Percentiles rank a stretch among this genome's conserved stretches.
Evolutionary conservation across 2,329 filamentous ascomycete genomes (phyloP).

Genomic region (Taxawa tesnikishii): DNA sequence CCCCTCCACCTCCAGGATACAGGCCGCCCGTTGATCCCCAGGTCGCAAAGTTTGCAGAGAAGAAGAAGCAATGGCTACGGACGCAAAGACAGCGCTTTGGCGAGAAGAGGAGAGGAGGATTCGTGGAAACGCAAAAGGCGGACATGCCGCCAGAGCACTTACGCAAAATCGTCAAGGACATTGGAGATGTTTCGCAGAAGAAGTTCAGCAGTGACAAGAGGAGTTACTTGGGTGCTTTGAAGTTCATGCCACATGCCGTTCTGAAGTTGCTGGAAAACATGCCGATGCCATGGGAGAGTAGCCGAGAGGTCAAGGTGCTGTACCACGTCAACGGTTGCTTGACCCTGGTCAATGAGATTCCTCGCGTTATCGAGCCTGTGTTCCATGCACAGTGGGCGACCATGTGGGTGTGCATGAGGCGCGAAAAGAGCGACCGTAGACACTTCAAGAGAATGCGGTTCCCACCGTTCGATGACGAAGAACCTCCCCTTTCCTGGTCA

Average conservation of each 20-base stretch:
- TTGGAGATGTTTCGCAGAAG: constrained; percentile 97
- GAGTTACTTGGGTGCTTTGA: constrained; percentile 90
- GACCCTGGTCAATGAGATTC: constrained; percentile 92
- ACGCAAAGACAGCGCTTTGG: constrained; percentile 84
- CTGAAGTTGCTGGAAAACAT: constrained; percentile 97
- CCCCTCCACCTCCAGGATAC: constrained; percentile 78
- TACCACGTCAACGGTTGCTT: constrained; percentile 98
- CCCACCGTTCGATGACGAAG: constrained; percentile 95
- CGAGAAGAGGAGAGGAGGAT: constrained; percentile 92
- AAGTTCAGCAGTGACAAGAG: constrained; percentile 98
- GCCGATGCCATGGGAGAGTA: constrained; percentile 99
- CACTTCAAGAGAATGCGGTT: constrained; percentile 99
- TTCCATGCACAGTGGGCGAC: constrained; percentile 98
- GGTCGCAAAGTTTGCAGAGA: constrained; percentile 89
- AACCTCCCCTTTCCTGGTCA: constrained; percentile 92
- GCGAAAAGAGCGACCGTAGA: constrained; percentile 90
- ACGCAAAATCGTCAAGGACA: constrained; percentile 96
- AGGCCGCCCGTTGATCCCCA: constrained; percentile 70
- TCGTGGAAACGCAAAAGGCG: constrained; percentile 95
- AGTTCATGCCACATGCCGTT: constrained; percentile 98
- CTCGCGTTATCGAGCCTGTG: constrained; percentile 91
- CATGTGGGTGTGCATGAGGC: constrained; percentile 98
- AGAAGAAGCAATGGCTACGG: constrained; percentile 98
- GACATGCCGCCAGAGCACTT: constrained; percentile 98
- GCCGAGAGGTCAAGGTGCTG: constrained; percentile 90